Evolutionary conservation across 768 basidiomycete genomes (phyloP).

Genomic region (Suillus fuscotomentosus): DNA sequence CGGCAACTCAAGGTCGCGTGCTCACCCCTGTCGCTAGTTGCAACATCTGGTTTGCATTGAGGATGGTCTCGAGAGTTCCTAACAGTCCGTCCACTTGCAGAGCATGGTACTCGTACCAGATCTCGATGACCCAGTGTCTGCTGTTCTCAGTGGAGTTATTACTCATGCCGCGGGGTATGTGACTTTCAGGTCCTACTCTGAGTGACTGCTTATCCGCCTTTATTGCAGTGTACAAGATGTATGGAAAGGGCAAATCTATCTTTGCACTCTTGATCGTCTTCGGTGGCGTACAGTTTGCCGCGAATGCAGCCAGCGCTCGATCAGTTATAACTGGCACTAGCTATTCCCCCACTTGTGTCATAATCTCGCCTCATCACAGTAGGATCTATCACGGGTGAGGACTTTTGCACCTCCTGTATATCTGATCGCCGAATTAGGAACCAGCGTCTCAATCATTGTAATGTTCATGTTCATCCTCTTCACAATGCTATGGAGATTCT

Average conservation of each 20-base stretch:
- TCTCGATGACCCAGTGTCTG: conserved; percentile 12
- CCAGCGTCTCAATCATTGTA: conserved; percentile 18
- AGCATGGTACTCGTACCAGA: conserved; percentile 19
- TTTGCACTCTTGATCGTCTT: conserved; percentile 10
- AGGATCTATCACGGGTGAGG: conserved; percentile 19
- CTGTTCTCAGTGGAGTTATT: conserved; percentile 11
- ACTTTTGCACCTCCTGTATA: background rate
- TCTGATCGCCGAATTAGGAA: background rate
- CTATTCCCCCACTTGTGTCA: conserved; percentile 17
- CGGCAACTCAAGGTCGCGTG: background rate
- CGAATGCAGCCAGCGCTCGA: conserved; percentile 17
- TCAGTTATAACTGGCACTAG: conserved; percentile 9
- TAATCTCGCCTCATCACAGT: conserved; percentile 12
- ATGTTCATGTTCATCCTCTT: conserved; percentile 12
- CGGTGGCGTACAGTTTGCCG: conserved; percentile 8
- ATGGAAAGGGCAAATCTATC: conserved; percentile 9
- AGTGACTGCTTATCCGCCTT: background rate
- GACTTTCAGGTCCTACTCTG: background rate
- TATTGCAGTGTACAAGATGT: conserved; percentile 18
- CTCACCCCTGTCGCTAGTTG: conserved; percentile 11
- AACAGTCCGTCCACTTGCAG: conserved; percentile 11
- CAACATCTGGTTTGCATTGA: conserved; percentile 19
- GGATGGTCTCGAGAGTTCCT: conserved; percentile 14
- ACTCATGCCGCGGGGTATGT: conserved; percentile 21
- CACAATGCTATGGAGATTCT: conserved; percentile 19